Evolutionary conservation across 768 basidiomycete species (phyloP).

Genomic region (Suillus plorans): DNA sequence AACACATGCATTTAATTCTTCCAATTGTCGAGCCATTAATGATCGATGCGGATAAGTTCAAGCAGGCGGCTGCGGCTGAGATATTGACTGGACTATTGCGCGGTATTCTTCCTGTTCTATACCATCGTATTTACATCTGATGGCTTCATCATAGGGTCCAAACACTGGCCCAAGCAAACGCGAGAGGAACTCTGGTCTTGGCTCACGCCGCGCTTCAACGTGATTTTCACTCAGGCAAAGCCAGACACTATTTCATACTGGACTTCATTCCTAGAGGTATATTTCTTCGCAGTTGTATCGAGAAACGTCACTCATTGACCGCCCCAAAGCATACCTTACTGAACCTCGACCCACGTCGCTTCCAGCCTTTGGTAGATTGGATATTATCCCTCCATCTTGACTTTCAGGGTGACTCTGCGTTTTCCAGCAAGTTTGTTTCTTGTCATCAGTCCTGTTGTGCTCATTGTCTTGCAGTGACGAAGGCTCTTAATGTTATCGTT

Average conservation of each 20-base stretch:
- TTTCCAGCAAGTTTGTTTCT: slow-evolving; percentile 59
- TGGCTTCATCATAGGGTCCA: slow-evolving; percentile 53
- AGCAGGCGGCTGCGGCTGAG: slow-evolving; percentile 80
- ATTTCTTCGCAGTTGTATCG: not conserved
- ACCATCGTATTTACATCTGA: slow-evolving; percentile 3
- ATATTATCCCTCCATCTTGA: slow-evolving; percentile 75
- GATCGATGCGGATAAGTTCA: slow-evolving; percentile 72
- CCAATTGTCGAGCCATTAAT: slow-evolving; percentile 60
- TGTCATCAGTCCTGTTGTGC: not conserved
- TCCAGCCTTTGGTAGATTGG: slow-evolving; percentile 72
- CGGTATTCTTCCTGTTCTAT: slow-evolving; percentile 41
- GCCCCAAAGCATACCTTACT: slow-evolving; percentile 48
- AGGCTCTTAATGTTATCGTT: slow-evolving; percentile 65
- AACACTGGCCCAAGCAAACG: slow-evolving; percentile 71
- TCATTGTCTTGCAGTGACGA: slow-evolving; percentile 57
- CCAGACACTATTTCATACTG: slow-evolving; percentile 82
- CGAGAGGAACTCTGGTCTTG: slow-evolving; percentile 69
- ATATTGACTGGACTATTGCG: slow-evolving; percentile 72
- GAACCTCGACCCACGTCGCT: slow-evolving; percentile 80
- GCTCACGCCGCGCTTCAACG: slow-evolving; percentile 58
- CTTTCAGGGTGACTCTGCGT: slow-evolving; percentile 83
- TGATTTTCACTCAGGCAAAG: slow-evolving; percentile 72
- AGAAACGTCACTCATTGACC: slow-evolving; percentile 8
- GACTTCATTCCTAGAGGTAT: slow-evolving; percentile 57
- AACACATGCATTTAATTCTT: slow-evolving; percentile 52